A percentile compares a stretch with the other conserved stretches of the same genome.
Evolutionary conservation across 2,329 filamentous ascomycete species (phyloP).

Genomic region (Venturia nashicola): DNA sequence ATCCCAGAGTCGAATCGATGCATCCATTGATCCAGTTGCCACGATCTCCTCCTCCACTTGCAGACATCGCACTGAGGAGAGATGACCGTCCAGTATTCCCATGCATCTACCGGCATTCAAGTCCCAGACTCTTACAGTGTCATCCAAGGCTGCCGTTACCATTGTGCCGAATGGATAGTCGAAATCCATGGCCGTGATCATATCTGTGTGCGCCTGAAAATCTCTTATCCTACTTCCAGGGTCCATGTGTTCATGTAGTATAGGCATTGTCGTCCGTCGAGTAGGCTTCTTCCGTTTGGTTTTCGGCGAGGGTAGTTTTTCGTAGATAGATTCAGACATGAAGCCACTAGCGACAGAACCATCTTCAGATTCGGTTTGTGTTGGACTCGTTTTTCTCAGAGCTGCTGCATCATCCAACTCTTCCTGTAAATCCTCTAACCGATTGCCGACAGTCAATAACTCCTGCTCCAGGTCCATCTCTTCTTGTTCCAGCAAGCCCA

Average conservation of each 20-base stretch:
- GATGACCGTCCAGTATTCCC: constrained; percentile 82
- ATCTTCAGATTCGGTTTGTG: constrained; percentile 39
- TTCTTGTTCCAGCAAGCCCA: constrained; percentile 80
- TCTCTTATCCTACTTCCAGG: constrained; percentile 81
- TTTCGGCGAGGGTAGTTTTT: constrained; percentile 61
- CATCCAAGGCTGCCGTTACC: constrained; percentile 84
- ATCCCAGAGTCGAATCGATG: constrained; percentile 91
- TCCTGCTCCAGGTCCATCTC: constrained; percentile 85
- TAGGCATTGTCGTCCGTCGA: constrained; percentile 76
- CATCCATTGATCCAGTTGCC: constrained; percentile 88
- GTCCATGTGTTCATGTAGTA: constrained; percentile 90
- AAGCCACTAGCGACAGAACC: constrained; percentile 43
- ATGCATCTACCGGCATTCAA: constrained; percentile 87
- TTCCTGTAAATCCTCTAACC: constrained; percentile 51
- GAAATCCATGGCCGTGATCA: constrained; percentile 84
- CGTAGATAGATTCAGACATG: constrained; percentile 97
- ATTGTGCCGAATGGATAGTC: constrained; percentile 94
- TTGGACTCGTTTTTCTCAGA: constrained; percentile 23
- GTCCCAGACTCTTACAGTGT: constrained; percentile 93
- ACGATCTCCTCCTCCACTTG: constrained; percentile 95
- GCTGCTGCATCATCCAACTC: constrained; percentile 38
- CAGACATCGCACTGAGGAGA: constrained; percentile 81
- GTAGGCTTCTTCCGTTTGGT: constrained; percentile 39
- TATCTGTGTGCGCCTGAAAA: constrained; percentile 76
- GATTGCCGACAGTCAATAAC: constrained; percentile 48